phyloP scores from a whole-genome alignment of 257 asterid species.

The Phtheirospermum japonicum region DNA sequence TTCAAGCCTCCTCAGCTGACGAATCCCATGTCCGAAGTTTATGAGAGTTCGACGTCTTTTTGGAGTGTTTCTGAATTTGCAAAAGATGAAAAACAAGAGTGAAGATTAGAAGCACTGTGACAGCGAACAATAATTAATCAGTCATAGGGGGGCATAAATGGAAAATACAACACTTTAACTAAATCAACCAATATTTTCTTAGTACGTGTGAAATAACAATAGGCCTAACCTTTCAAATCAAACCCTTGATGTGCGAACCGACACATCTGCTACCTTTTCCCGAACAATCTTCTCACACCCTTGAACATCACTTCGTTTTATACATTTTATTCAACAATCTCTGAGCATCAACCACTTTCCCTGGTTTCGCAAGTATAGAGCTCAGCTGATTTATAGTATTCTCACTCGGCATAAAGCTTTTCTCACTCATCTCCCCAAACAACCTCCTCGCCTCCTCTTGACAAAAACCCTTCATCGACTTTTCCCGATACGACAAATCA shows the following conservation, averaged over 20 bases:
- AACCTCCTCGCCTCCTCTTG: constrained; percentile 64
- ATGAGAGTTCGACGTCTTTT: neutral
- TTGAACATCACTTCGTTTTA: constrained; percentile 44
- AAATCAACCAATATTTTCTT: neutral
- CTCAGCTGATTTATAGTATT: constrained; percentile 59
- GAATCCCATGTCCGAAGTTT: neutral
- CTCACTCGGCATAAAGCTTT: constrained; percentile 56
- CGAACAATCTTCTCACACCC: constrained; percentile 4
- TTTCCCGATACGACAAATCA: constrained; percentile 51
- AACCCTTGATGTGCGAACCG: neutral
- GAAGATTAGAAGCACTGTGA: neutral
- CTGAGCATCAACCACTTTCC: constrained; percentile 63
- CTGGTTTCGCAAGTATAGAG: constrained; percentile 69
- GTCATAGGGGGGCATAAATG: neutral
- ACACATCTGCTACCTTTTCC: neutral
- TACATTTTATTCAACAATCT: constrained; percentile 55
- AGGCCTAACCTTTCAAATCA: neutral
- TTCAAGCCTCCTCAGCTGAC: neutral
- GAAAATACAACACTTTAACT: neutral
- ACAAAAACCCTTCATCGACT: constrained; percentile 43
- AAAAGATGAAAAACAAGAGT: neutral
- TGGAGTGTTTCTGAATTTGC: neutral
- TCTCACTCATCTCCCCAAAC: constrained; percentile 72
- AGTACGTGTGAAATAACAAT: neutral
- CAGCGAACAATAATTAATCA: neutral